Conservation (phyloP, 164 flowering plant species). For the Kalanchoe fedtschenkoi region DNA sequence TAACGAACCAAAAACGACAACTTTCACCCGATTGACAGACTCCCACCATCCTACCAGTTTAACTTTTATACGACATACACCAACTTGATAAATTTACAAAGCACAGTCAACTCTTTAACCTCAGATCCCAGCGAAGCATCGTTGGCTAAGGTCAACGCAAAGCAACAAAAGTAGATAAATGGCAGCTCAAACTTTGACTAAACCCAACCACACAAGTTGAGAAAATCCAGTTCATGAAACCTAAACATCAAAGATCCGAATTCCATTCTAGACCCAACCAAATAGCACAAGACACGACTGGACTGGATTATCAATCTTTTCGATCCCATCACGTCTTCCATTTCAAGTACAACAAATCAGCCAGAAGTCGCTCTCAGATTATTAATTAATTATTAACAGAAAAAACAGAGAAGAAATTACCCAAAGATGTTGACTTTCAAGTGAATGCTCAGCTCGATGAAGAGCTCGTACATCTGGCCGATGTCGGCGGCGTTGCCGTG, state of each 20-base stretch:
- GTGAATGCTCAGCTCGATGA: conserved; percentile 54
- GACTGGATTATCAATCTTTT: background rate
- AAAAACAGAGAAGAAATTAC: conserved; percentile 15
- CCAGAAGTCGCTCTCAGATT: background rate
- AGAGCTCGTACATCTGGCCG: conserved; percentile 76
- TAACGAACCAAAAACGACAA: background rate
- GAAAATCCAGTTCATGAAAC: background rate
- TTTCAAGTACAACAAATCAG: background rate
- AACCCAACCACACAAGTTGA: background rate
- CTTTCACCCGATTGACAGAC: background rate
- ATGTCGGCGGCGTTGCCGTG: conserved; percentile 72
- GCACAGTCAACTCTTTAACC: background rate
- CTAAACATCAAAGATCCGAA: background rate
- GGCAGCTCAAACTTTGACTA: background rate
- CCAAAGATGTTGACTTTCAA: conserved; percentile 57
- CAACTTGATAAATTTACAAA: background rate
- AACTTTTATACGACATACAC: no score
- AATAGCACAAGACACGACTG: no score
- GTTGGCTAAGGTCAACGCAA: background rate
- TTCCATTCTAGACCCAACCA: no score
- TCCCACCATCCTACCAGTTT: background rate
- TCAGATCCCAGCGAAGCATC: background rate
- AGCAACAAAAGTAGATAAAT: background rate
- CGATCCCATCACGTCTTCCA: background rate
- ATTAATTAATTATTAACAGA: background rate